Percentiles rank a stretch among this genome's conserved stretches.
phyloP scores from a whole-genome alignment of 441 rosid genomes.

The Capsella rubella region DNA sequence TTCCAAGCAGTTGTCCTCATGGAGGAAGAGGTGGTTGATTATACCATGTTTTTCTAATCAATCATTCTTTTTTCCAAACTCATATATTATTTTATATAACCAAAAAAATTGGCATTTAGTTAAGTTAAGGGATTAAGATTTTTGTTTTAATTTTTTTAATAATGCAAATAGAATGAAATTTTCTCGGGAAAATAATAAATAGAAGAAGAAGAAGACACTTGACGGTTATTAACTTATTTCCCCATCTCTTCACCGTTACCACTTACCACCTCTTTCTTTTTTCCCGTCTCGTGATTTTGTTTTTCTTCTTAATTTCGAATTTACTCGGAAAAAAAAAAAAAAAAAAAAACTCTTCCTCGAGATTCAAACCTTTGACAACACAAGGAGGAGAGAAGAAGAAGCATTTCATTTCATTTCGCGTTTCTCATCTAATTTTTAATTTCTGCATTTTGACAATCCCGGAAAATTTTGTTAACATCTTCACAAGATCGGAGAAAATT shows the following conservation, averaged over 20 bases:
- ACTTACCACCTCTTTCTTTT: background rate
- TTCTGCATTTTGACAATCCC: background rate
- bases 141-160: background rate
- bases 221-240: slow-evolving; percentile 37
- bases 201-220: slow-evolving; percentile 21
- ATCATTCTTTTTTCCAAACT: background rate
- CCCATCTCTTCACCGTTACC: slow-evolving; percentile 28
- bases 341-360: slow-evolving; percentile 2
- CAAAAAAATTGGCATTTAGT: background rate
- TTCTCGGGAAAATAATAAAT: slow-evolving; percentile 30
- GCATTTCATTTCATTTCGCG: slow-evolving; percentile 31
- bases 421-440: slow-evolving; percentile 34
- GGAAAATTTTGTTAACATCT: background rate
- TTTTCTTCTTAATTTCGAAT: background rate
- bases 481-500: slow-evolving; percentile 18
- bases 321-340: slow-evolving; percentile 23
- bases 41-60: background rate
- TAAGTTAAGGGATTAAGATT: slow-evolving; percentile 3
- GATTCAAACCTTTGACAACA: slow-evolving; percentile 38
- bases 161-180: background rate
- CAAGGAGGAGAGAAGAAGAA: slow-evolving; percentile 29
- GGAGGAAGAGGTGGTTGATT: background rate
- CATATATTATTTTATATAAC: too few relatives aligned
- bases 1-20: background rate
- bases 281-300: slow-evolving; percentile 14